Percentiles rank a stretch among this genome's conserved stretches.
Conservation (phyloP, 208 protist genomes). For the Naegleria gruberi region DNA sequence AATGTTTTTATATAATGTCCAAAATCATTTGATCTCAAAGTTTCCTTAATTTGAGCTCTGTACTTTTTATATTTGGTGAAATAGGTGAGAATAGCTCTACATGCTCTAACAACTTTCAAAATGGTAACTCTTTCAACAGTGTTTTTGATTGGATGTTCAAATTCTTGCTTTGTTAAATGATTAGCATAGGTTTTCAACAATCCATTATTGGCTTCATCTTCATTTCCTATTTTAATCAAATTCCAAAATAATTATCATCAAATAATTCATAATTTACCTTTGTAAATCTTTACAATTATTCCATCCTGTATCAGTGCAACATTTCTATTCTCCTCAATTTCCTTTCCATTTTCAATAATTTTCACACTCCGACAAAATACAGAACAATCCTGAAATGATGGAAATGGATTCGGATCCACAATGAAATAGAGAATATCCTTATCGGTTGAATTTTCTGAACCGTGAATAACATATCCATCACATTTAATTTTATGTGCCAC, state of each 20-base stretch:
- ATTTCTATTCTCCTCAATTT: slow-evolving; percentile 3
- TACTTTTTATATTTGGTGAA: background rate
- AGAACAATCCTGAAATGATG: background rate
- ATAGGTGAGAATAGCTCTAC: background rate
- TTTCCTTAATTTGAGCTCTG: background rate
- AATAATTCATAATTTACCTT: too few species aligned
- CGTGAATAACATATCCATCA: background rate
- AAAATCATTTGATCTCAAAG: background rate
- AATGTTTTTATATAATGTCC: background rate
- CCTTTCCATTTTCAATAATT: background rate
- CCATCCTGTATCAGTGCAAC: background rate
- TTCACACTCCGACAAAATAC: background rate
- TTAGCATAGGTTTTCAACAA: background rate
- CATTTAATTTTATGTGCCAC: background rate
- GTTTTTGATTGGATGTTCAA: background rate
- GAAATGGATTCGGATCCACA: background rate
- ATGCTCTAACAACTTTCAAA: background rate
- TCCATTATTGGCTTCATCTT: background rate
- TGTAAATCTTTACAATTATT: background rate
- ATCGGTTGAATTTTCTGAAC: background rate
- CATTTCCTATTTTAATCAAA: too few species aligned
- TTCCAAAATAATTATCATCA: too few species aligned
- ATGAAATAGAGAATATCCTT: background rate
- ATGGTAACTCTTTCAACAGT: background rate
- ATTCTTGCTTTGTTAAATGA: background rate